phyloP scores from a whole-genome alignment of 768 basidiomycete genomes.

The Kwoniella heveanensis region DNA sequence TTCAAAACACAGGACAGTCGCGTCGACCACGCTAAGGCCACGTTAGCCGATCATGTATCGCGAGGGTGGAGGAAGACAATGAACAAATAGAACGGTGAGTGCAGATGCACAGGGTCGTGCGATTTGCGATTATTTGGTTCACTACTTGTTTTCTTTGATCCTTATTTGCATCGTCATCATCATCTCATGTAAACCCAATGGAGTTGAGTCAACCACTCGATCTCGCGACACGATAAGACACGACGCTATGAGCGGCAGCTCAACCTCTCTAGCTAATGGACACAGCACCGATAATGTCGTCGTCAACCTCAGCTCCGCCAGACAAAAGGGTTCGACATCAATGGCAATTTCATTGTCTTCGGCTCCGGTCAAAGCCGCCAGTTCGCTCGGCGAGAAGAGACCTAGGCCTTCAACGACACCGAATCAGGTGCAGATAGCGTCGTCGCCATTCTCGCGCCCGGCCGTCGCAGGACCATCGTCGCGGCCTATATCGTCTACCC shows the following conservation, averaged over 20 bases:
- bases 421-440: background rate
- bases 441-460: background rate
- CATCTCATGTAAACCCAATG: background rate
- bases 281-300: no score
- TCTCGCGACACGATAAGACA: background rate
- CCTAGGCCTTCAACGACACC: background rate
- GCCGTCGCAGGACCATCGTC: background rate
- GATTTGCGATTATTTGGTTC: background rate
- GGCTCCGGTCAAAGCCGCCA: background rate
- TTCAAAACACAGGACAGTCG: slow-evolving; percentile 4
- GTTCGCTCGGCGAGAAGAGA: background rate
- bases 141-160: no score
- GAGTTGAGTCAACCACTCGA: background rate
- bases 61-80: slow-evolving; percentile 20
- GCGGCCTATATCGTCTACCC: background rate
- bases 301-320: no score
- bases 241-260: background rate
- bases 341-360: background rate
- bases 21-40: slow-evolving; percentile 2
- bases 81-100: no score
- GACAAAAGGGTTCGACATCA: no score
- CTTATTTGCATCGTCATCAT: no score
- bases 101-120: no score
- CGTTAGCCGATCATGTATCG: background rate
- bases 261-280: background rate